Conservation (phyloP, 164 flowering plant genomes). For the Santalum album region DNA sequence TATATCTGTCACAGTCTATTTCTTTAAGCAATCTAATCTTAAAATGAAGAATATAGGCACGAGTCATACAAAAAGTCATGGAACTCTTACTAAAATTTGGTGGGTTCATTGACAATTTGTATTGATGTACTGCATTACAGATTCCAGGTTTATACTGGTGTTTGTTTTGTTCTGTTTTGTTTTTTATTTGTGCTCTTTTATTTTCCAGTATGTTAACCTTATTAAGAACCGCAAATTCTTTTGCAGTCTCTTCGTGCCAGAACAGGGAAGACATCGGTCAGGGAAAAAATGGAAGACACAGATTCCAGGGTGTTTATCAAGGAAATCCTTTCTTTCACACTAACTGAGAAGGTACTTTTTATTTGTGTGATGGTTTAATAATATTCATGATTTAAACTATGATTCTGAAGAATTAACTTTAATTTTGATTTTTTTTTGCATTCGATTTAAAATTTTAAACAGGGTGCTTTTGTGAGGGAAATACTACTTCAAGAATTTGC, state of each 20-base stretch:
- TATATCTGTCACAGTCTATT: too few relatives aligned
- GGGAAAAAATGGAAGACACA: conserved; percentile 20
- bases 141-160: too few relatives aligned
- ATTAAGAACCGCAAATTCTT: conserved; percentile 3
- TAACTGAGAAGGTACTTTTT: conserved; percentile 65
- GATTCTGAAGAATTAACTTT: background rate
- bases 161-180: too few relatives aligned
- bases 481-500: conserved; percentile 75
- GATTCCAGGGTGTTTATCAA: conserved; percentile 42
- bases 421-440: background rate
- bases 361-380: background rate
- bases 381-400: background rate
- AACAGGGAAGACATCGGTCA: conserved; percentile 37
- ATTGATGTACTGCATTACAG: too few relatives aligned
- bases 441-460: conserved; percentile 15
- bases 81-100: too few relatives aligned
- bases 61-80: too few relatives aligned
- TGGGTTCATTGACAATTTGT: too few relatives aligned
- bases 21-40: too few relatives aligned
- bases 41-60: too few relatives aligned
- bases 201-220: too few relatives aligned
- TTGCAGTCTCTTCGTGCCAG: conserved; percentile 73
- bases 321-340: conserved; percentile 62
- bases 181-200: too few relatives aligned
- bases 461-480: conserved; percentile 89